Percentiles rank a stretch among this genome's conserved stretches.
Conservation (phyloP, 768 basidiomycete genomes). For the Naganishia onofrii region DNA sequence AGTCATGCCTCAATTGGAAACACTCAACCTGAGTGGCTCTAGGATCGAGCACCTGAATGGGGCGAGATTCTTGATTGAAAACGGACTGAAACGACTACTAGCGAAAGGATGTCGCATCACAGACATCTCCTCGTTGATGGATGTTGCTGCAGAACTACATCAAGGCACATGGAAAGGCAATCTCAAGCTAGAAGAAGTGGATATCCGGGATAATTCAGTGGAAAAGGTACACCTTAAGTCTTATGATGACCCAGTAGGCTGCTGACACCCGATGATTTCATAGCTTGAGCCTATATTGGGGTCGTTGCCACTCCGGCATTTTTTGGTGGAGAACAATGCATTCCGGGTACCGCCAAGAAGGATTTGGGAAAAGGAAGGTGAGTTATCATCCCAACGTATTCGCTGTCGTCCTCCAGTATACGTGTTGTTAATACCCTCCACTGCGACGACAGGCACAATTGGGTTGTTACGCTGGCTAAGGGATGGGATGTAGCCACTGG, state of each 20-base stretch:
- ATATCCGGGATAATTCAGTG: slow-evolving; percentile 31
- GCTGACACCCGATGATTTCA: background rate
- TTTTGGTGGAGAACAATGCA: slow-evolving; percentile 37
- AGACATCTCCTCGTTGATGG: slow-evolving; percentile 14
- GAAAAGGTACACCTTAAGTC: slow-evolving; percentile 6
- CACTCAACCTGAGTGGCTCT: slow-evolving; percentile 29
- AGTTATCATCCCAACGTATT: background rate
- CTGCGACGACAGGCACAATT: slow-evolving; percentile 18
- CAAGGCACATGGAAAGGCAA: slow-evolving; percentile 1
- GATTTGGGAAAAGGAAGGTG: slow-evolving; percentile 36
- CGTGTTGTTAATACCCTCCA: background rate
- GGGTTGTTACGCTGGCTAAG: slow-evolving; percentile 30
- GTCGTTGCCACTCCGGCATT: slow-evolving; percentile 30
- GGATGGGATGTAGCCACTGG: slow-evolving; percentile 12
- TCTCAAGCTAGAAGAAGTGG: slow-evolving; percentile 28
- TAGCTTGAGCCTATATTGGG: slow-evolving; percentile 31
- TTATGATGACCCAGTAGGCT: too few species aligned
- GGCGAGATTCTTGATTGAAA: background rate
- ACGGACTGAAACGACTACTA: slow-evolving; percentile 23
- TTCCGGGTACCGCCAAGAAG: slow-evolving; percentile 32
- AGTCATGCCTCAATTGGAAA: slow-evolving; percentile 20
- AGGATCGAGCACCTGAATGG: slow-evolving; percentile 27
- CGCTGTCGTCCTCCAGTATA: background rate
- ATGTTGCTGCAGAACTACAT: slow-evolving; percentile 19
- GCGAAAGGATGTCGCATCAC: slow-evolving; percentile 18